Evolutionary conservation across 345 rosid species (phyloP).

Genomic region (Brassica rapa): DNA sequence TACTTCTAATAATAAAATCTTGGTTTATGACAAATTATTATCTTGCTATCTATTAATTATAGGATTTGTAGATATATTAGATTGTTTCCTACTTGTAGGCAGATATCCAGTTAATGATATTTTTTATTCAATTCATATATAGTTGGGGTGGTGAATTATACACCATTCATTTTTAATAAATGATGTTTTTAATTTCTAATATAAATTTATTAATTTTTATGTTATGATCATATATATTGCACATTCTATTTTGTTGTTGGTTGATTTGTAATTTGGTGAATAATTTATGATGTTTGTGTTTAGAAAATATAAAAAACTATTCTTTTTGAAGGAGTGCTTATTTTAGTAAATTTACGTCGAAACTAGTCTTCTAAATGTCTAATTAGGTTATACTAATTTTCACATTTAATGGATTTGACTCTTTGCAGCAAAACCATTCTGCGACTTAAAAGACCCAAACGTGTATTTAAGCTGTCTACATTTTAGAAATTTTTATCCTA

Average conservation of each 20-base stretch:
- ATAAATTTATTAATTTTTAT: too few species aligned
- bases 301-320: too few species aligned
- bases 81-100: background rate
- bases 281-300: too few species aligned
- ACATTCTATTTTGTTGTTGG: too few species aligned
- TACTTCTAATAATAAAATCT: background rate
- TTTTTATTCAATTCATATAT: background rate
- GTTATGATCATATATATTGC: too few species aligned
- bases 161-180: too few species aligned
- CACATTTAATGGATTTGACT: constrained; percentile 3
- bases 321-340: too few species aligned
- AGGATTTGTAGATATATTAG: background rate
- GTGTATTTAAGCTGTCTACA: background rate
- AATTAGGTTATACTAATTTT: background rate
- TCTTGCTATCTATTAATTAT: background rate
- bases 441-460: background rate
- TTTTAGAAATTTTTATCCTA: too few species aligned
- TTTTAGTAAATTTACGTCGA: background rate
- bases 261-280: too few species aligned
- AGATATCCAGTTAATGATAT: background rate
- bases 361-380: background rate
- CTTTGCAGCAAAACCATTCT: background rate
- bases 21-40: background rate
- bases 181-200: too few species aligned
- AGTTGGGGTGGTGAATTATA: background rate